Percentiles rank a stretch among this genome's conserved stretches.
phyloP scores from a whole-genome alignment of 129 eudicot genomes.

The Artemisia argyi region DNA sequence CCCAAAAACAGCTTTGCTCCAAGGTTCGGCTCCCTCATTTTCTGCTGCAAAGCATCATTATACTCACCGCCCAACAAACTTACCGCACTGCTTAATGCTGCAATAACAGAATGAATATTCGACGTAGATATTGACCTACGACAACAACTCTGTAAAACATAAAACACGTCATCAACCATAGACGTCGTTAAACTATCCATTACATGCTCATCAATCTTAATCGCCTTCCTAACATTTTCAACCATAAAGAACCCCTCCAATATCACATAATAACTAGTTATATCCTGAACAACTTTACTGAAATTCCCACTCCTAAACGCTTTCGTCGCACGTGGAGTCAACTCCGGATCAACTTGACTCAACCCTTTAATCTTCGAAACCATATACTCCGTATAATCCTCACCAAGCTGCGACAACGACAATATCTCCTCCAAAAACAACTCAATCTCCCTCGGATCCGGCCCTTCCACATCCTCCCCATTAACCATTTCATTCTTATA shows the following conservation, averaged over 20 bases:
- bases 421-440: constrained; percentile 78
- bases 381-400: constrained; percentile 88
- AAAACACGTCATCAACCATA: constrained; percentile 95
- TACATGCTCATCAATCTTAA: constrained; percentile 79
- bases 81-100: constrained; percentile 67
- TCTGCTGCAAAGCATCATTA: constrained; percentile 86
- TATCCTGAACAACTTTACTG: constrained; percentile 79
- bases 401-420: constrained; percentile 79
- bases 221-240: constrained; percentile 95
- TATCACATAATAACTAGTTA: constrained; percentile 80
- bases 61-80: constrained; percentile 84
- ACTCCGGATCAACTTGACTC: constrained; percentile 73
- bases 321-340: constrained; percentile 79
- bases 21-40: constrained; percentile 79
- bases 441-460: constrained; percentile 89
- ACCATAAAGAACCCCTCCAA: constrained; percentile 95
- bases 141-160: constrained; percentile 87
- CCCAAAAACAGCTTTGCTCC: constrained; percentile 85
- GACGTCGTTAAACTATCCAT: constrained; percentile 84
- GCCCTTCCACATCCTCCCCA: constrained; percentile 77
- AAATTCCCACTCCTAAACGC: constrained; percentile 83
- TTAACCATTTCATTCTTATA: constrained; percentile 63
- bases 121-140: constrained; percentile 81
- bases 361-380: constrained; percentile 70
- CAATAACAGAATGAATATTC: constrained; percentile 77